A percentile compares a stretch with the other conserved stretches of the same genome.
phyloP scores from a whole-genome alignment of 768 basidiomycete species.

The Strobilomyces echinocephalus region DNA sequence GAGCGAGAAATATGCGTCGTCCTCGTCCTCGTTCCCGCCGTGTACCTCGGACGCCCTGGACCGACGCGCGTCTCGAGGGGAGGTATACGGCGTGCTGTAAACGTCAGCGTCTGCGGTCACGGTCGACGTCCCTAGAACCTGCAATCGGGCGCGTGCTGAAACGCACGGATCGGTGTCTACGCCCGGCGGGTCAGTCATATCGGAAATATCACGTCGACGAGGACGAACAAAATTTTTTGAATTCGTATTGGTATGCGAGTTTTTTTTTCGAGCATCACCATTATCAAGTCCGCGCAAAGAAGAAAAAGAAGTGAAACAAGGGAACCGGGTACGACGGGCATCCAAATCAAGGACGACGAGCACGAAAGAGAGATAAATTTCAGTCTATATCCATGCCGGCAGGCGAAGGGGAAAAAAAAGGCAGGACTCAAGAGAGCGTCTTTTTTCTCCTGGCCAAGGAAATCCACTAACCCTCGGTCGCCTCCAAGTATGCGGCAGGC shows the following conservation, averaged over 20 bases:
- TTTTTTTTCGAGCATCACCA: background rate
- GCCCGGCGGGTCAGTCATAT: slow-evolving; percentile 4
- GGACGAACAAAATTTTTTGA: slow-evolving; percentile 6
- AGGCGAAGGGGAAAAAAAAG: slow-evolving; percentile 40
- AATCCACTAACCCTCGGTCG: slow-evolving; percentile 83
- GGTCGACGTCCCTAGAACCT: background rate
- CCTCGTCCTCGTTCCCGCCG: slow-evolving; percentile 29
- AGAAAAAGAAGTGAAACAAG: background rate
- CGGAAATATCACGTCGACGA: slow-evolving; percentile 8
- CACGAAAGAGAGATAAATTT: slow-evolving; percentile 60
- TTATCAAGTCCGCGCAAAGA: background rate
- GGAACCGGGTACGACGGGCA: slow-evolving; percentile 6
- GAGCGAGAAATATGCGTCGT: slow-evolving; percentile 32
- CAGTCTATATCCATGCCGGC: slow-evolving; percentile 63
- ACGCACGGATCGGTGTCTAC: slow-evolving; percentile 1
- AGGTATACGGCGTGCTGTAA: slow-evolving; percentile 24
- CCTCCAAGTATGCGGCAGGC: slow-evolving; percentile 86
- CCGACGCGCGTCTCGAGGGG: slow-evolving; percentile 14
- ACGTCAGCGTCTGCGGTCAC: slow-evolving; percentile 11
- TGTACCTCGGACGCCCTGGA: slow-evolving; percentile 4
- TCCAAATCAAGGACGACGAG: slow-evolving; percentile 23
- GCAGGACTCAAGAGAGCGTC: slow-evolving; percentile 51
- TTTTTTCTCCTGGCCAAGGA: slow-evolving; percentile 19
- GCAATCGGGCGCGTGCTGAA: background rate
- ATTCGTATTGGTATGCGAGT: slow-evolving; percentile 13